Evolutionary conservation across 768 basidiomycete species (phyloP).

Genomic region (Agrocybe pediades): DNA sequence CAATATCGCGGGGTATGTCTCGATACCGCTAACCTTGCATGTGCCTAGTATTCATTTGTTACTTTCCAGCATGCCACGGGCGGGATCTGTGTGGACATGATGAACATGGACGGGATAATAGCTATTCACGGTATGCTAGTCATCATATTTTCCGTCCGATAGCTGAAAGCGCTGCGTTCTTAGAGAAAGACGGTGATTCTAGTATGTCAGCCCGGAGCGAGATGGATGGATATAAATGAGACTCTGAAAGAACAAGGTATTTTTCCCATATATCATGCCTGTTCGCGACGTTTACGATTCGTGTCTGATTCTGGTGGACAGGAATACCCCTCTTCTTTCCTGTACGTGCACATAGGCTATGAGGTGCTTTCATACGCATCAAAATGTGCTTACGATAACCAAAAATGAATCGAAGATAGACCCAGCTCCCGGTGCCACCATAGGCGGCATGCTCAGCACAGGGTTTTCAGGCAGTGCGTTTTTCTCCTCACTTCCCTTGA

Average conservation of each 20-base stretch:
- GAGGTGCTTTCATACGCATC: conserved; percentile 3
- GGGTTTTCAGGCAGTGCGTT: conserved; percentile 79
- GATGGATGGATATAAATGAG: conserved; percentile 77
- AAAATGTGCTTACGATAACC: not conserved
- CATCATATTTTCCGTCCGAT: too few relatives aligned
- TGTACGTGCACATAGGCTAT: too few relatives aligned
- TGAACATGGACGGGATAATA: conserved; percentile 77
- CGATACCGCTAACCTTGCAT: not conserved
- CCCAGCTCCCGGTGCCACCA: conserved; percentile 77
- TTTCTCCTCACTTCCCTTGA: not conserved
- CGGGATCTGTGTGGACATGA: conserved; percentile 82
- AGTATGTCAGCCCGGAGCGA: conserved; percentile 71
- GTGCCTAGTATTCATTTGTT: not conserved
- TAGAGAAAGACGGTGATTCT: conserved; percentile 73
- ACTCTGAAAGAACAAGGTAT: conserved; percentile 59
- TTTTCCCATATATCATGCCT: not conserved
- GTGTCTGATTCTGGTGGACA: conserved; percentile 22
- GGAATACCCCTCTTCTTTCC: conserved; percentile 86
- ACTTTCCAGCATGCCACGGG: conserved; percentile 40
- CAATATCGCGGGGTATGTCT: conserved; percentile 63
- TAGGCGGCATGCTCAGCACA: conserved; percentile 86
- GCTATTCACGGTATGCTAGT: conserved; percentile 63
- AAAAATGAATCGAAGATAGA: conserved; percentile 56
- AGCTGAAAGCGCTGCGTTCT: not conserved
- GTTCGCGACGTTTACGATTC: not conserved